Evolutionary conservation across 495 filamentous ascomycete genomes (phyloP), one percentile per base, ranked within the genome.

Genomic region (Penicillium coprophilum): DNA sequence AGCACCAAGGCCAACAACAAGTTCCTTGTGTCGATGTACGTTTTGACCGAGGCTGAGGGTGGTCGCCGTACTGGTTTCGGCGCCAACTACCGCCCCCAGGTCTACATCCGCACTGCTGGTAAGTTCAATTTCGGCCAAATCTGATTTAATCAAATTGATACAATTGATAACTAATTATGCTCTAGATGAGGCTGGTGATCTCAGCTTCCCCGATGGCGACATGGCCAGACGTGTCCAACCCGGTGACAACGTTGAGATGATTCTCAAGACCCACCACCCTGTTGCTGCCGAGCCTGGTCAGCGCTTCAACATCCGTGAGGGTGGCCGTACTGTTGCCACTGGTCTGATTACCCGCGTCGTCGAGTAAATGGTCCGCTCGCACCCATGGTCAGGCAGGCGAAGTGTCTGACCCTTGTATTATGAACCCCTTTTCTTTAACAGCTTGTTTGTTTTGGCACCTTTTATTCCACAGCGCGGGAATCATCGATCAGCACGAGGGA

Each of bases 191-290:
- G 78, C 94, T 47, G 85, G 83, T 67, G 79, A 83, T 23, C 84
- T 98, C 54, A 80, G 75, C 66, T 95, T 92, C 87, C 89, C 90
- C 52, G 91, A 89, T 55, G 91, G 87, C 51, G 84, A 90, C 64
- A 73, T 81, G 53, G 76, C 74, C 66, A 88, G 85, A 76, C 86
- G 92, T 77, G 87, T 96, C 70, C 92, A 94, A 90, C 94, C 94
- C 51, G 94, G 94, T 69, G 94, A 98, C 83, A 98, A 98, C 79
- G 86, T 94, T 61, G 95, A 97, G 84, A 94, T 98, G 90, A 73
- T 89, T 57, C 88, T 88, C 75, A 78, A 83, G 58, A 85, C 95
- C 59, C 79, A 88, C 77, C 75, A 85, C 66, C 91, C 95, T 46
- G 76, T 95, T 61, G 94, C 92, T 53, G 68, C 96, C 50, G 95